These are phyloP conservation scores for Colletotrichum endophyticum DNA, from an alignment of 2,329 filamentous ascomycete genomes.

Conservation along the genomic window DNA sequence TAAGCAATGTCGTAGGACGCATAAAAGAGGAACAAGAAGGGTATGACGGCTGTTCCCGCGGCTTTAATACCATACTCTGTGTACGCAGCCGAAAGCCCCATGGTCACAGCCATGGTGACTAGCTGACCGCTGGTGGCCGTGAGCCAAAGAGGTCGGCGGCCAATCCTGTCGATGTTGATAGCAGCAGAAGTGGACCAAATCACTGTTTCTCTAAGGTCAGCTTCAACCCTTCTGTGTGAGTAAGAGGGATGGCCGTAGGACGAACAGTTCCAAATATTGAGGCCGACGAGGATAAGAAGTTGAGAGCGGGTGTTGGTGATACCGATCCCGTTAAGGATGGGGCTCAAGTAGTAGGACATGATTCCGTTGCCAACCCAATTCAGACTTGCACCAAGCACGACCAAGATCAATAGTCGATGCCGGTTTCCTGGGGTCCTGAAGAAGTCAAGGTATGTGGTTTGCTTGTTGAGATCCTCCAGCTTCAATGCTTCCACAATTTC, in stretches of 20 bases:
- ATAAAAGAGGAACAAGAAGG: not conserved
- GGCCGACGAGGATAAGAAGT: not conserved
- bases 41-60: not conserved
- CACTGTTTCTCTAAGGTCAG: not conserved
- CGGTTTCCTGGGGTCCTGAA: not conserved
- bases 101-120: not conserved
- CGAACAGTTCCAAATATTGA: not conserved
- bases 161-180: not conserved
- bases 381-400: not conserved
- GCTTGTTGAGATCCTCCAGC: not conserved
- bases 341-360: not conserved
- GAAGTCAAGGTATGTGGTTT: not conserved
- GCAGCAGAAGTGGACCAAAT: not conserved
- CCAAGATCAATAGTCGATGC: not conserved
- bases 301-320: not conserved
- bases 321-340: conserved; percentile 4
- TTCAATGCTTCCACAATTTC: not conserved
- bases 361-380: conserved; percentile 3
- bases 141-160: not conserved
- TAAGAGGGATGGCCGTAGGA: not conserved
- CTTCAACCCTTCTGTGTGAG: not conserved
- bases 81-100: not conserved
- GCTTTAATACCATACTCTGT: not conserved
- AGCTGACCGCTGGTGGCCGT: not conserved
- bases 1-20: not conserved